phyloP scores from a whole-genome alignment of 176 grass and related monocot genomes.

The Microstegium vimineum region DNA sequence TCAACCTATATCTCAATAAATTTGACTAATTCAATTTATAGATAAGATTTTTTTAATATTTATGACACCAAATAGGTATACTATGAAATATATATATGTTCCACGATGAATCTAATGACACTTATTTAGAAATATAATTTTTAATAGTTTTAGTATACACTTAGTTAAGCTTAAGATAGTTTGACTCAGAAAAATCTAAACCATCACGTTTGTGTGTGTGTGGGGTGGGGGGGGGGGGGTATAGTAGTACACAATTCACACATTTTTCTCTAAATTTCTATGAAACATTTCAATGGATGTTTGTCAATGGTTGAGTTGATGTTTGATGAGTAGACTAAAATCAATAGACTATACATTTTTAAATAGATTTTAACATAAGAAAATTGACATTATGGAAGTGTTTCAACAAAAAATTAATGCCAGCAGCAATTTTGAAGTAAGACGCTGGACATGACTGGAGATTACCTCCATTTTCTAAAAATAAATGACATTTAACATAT shows the following conservation, averaged over 20 bases:
- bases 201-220: neutral
- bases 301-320: neutral
- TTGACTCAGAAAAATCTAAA: neutral
- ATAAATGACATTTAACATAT: neutral
- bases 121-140: neutral
- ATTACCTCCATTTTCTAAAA: neutral
- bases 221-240: too few relatives aligned
- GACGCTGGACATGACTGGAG: neutral
- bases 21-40: neutral
- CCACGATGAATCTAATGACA: neutral
- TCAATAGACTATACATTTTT: neutral
- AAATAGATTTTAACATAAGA: neutral
- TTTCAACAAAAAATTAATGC: neutral
- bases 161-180: neutral
- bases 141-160: neutral
- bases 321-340: neutral
- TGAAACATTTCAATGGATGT: neutral
- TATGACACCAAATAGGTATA: neutral
- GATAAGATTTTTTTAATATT: neutral
- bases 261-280: neutral
- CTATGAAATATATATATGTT: neutral
- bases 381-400: neutral
- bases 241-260: neutral
- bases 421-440: neutral
- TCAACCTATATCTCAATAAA: neutral